Conservation (phyloP, 2,329 filamentous ascomycete genomes). For the Claviceps sp. region DNA sequence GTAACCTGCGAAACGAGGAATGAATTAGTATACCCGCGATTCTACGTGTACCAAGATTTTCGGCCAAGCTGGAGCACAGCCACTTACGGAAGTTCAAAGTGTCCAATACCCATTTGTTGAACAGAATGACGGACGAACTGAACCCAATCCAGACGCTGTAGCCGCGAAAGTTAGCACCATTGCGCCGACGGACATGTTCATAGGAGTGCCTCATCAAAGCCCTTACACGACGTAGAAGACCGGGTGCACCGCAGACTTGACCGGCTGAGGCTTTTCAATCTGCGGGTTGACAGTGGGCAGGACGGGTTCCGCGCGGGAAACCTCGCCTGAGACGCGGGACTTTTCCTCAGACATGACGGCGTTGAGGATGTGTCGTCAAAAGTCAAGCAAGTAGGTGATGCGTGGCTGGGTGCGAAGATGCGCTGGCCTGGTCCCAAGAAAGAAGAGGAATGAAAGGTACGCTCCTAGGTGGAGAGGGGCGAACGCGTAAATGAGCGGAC, state of each 20-base stretch:
- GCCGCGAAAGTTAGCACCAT: neutral
- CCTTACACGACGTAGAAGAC: slow-evolving; percentile 69
- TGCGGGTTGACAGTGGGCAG: slow-evolving; percentile 73
- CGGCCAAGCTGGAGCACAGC: slow-evolving; percentile 6
- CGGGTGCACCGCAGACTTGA: slow-evolving; percentile 57
- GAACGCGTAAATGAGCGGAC: slow-evolving; percentile 27
- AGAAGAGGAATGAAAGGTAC: neutral
- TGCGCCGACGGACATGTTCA: neutral
- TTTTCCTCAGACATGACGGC: slow-evolving; percentile 53
- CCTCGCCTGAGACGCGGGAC: slow-evolving; percentile 68
- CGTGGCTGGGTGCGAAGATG: slow-evolving; percentile 3
- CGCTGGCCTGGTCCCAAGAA: slow-evolving; percentile 11
- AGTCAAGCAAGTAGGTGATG: neutral
- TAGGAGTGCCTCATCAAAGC: neutral
- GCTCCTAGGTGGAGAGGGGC: slow-evolving; percentile 9
- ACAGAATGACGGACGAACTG: slow-evolving; percentile 89
- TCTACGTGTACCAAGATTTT: neutral
- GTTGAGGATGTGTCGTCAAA: slow-evolving; percentile 1
- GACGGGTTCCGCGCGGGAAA: slow-evolving; percentile 48
- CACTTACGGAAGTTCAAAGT: slow-evolving; percentile 58
- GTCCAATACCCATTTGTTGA: slow-evolving; percentile 98
- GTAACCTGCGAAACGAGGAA: slow-evolving; percentile 32
- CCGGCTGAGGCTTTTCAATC: slow-evolving; percentile 53
- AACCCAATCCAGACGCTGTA: slow-evolving; percentile 78
- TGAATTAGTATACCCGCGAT: neutral